A percentile compares a stretch with the other conserved stretches of the same genome.
Evolutionary conservation across 2,329 filamentous ascomycete genomes (phyloP).

Genomic region (Ceratocystis albifundus): DNA sequence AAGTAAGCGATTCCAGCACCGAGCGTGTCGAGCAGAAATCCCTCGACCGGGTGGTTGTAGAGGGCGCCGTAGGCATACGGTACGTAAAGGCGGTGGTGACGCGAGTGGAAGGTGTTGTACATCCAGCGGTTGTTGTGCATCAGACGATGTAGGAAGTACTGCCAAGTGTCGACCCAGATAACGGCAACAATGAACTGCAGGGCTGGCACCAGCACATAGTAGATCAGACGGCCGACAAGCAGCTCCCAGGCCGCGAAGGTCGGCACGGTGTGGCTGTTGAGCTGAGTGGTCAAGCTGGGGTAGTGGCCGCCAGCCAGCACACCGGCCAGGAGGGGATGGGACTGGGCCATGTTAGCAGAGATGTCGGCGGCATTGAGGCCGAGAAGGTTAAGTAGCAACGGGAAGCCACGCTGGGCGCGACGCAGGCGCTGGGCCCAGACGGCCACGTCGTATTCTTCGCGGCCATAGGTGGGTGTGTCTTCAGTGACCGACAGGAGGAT

Average conservation of each 20-base stretch:
- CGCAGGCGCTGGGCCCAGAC: conserved; percentile 80
- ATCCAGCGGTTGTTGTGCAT: conserved; percentile 99
- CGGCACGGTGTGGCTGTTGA: conserved; percentile 48
- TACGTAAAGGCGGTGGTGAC: conserved; percentile 93
- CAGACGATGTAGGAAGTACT: conserved; percentile 89
- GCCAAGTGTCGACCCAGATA: conserved; percentile 82
- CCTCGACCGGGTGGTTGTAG: conserved; percentile 93
- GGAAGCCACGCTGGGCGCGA: conserved; percentile 65
- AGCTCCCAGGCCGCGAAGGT: conserved; percentile 80
- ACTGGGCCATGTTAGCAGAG: conserved; percentile 60
- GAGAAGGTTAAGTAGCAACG: conserved; percentile 54
- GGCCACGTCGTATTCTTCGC: conserved; percentile 73
- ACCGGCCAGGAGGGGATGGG: conserved; percentile 63
- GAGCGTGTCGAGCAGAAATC: conserved; percentile 82
- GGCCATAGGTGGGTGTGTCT: conserved; percentile 59
- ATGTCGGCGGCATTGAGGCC: conserved; percentile 67
- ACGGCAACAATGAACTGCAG: conserved; percentile 68
- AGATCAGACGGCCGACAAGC: conserved; percentile 59
- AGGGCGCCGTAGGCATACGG: conserved; percentile 94
- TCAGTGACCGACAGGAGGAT: conserved; percentile 60
- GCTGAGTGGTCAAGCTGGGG: conserved; percentile 52
- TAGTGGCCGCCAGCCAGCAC: conserved; percentile 72
- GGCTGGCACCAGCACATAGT: conserved; percentile 64
- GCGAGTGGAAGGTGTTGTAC: conserved; percentile 86
- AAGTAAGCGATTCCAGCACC: conserved; percentile 80